Base-by-base conservation (phyloP, 2,329 filamentous ascomycete species). In the Fonsecaea nubica region DNA sequence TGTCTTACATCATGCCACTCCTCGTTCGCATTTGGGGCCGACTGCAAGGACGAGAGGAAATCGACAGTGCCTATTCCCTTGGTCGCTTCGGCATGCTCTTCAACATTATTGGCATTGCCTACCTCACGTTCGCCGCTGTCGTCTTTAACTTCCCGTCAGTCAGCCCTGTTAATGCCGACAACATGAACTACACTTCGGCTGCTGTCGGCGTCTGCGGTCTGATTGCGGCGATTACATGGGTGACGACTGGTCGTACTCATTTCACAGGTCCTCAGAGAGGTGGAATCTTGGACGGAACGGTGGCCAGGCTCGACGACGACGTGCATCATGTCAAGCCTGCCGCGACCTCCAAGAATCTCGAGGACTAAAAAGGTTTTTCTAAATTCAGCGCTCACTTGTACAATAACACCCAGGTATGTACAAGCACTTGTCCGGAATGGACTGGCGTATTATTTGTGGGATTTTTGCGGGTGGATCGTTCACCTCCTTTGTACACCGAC, bases 1-100 rank as follows among this genome's bases (percentile, higher is more conserved):
- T 87, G 0, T 87, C 85, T 0, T 87, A 87, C 71, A 82, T 84
- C 13, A 83, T 86, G 76, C 83, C 85, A 0, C 77, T 87, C 0
- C 73, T 84, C 21, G 80, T 81, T 12, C 82, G 85, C 57, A 77
- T 87, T 21, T 75, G 84, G 18, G 81, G 80, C 9, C 81, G 80
- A 64, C 76, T 83, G 56, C 76, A 75, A 10, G 79, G 80, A 18
- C 77, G 81, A 52, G 76, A 57, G 15, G 79, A 38, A 73, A 69
- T 18, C 68, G 58, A 61, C 58, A 61, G 58, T 25, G 58, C 58
- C 48, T 77, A 5, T 77, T 85, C 7, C 77, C 79, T 5, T 77
- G 80, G 0, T 78, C 82, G 58, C 0, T 81, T 77, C 81, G 21
- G 77, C 66, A 77, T 82, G 2, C 70, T 72, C 0, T 72, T 85